These are phyloP conservation scores for Aspergillus persii DNA, from an alignment of 2,329 filamentous ascomycete genomes.

Conservation along the genomic window DNA sequence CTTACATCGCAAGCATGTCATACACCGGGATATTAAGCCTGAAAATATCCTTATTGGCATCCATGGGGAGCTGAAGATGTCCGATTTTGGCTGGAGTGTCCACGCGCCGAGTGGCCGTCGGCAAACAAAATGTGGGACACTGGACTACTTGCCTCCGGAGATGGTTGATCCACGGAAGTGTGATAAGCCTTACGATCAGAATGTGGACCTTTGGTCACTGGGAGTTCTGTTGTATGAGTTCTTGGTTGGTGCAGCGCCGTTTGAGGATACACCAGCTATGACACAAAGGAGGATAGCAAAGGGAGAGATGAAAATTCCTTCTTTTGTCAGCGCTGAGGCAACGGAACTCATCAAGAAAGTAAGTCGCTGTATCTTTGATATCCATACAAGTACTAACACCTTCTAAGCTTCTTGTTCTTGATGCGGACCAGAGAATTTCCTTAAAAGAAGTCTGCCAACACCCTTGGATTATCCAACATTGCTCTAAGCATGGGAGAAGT, in stretches of 20 bases:
- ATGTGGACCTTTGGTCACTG: constrained; percentile 6
- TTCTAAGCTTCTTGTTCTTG: background rate
- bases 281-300: background rate
- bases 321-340: background rate
- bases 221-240: constrained; percentile 7
- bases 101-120: constrained; percentile 7
- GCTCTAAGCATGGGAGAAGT: too few relatives aligned
- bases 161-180: constrained; percentile 6
- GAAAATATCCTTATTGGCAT: constrained; percentile 8
- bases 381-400: background rate
- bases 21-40: constrained; percentile 1
- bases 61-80: constrained; percentile 8
- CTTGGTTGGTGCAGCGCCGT: background rate
- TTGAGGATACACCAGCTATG: constrained; percentile 1
- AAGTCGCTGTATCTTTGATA: background rate
- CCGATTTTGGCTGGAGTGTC: constrained; percentile 9
- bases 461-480: background rate
- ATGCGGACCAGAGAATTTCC: background rate
- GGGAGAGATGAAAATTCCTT: constrained; percentile 1
- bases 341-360: background rate
- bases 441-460: background rate
- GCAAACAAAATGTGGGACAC: constrained; percentile 4
- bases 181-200: constrained; percentile 4
- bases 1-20: constrained; percentile 7
- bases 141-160: constrained; percentile 6